phyloP scores from a whole-genome alignment of 2,329 filamentous ascomycete genomes.

The Epichloe gansuensis region DNA sequence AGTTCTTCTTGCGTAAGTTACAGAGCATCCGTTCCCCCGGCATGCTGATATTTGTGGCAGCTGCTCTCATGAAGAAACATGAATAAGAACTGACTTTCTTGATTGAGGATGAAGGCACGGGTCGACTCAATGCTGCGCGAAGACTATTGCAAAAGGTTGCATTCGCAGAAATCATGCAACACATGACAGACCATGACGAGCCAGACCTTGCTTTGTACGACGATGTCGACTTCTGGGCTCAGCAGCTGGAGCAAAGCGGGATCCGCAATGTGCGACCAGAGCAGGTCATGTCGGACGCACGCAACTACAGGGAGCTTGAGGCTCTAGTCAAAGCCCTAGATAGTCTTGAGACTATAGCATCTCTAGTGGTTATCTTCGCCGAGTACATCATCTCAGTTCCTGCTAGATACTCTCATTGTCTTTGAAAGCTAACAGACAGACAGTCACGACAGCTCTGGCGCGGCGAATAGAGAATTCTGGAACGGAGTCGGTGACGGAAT shows the following conservation, averaged over 20 bases:
- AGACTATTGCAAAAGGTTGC: conserved; percentile 38
- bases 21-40: background rate
- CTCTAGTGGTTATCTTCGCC: conserved; percentile 36
- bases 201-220: conserved; percentile 26
- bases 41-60: too few species aligned
- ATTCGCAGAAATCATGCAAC: conserved; percentile 35
- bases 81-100: background rate
- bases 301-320: conserved; percentile 58
- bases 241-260: conserved; percentile 23
- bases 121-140: conserved; percentile 42
- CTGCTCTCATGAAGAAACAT: background rate
- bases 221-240: conserved; percentile 28
- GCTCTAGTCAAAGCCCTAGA: conserved; percentile 53
- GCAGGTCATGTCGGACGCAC: conserved; percentile 40
- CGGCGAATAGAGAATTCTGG: conserved; percentile 37
- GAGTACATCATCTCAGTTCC: conserved; percentile 30
- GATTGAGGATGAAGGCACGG: conserved; percentile 25
- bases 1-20: conserved; percentile 68
- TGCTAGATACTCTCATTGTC: background rate
- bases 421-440: background rate
- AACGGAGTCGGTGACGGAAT: conserved; percentile 41
- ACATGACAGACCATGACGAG: conserved; percentile 25
- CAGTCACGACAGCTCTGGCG: conserved; percentile 15
- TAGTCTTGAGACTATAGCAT: conserved; percentile 53
- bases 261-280: conserved; percentile 26